Percentiles rank a stretch among this genome's conserved stretches.
Conservation (phyloP, 2,329 filamentous ascomycete species). For the Scortechinia acanthostroma region DNA sequence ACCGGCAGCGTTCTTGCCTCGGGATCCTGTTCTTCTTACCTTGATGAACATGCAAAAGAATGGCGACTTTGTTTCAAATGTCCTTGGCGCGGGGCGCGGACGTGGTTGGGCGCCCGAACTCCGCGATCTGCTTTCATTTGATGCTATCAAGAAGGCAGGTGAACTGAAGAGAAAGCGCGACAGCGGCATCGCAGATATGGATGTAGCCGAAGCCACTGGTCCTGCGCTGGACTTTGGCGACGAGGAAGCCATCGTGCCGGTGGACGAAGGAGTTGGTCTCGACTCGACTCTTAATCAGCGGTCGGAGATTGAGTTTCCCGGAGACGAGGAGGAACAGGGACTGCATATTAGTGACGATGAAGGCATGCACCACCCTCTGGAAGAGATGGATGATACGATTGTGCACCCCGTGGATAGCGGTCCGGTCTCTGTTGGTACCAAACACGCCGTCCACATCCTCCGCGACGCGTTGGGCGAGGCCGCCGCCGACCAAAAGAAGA, state of each 20-base stretch:
- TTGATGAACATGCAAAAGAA: constrained; percentile 87
- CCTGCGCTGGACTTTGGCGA: constrained; percentile 58
- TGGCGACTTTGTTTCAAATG: constrained; percentile 80
- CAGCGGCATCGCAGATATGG: constrained; percentile 39
- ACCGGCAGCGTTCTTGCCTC: constrained; percentile 74
- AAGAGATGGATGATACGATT: not conserved
- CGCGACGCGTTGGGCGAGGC: constrained; percentile 78
- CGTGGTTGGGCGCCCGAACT: constrained; percentile 86
- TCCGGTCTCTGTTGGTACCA: constrained; percentile 82
- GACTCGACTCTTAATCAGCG: not conserved
- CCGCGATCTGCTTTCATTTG: constrained; percentile 82
- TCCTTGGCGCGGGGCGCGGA: constrained; percentile 74
- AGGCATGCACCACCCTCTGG: not conserved
- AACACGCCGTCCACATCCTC: constrained; percentile 90
- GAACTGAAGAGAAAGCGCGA: constrained; percentile 85
- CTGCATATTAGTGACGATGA: constrained; percentile 1
- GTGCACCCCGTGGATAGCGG: constrained; percentile 63
- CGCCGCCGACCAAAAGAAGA: constrained; percentile 60
- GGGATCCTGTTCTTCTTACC: constrained; percentile 78
- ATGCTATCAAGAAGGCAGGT: constrained; percentile 67
- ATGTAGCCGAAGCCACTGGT: constrained; percentile 73
- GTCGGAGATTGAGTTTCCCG: constrained; percentile 1
- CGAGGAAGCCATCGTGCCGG: not conserved
- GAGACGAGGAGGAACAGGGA: not conserved
- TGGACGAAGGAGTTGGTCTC: not conserved